Evolutionary conservation across 495 filamentous ascomycete species (phyloP).

Genomic region (Rhypophila decipiens): DNA sequence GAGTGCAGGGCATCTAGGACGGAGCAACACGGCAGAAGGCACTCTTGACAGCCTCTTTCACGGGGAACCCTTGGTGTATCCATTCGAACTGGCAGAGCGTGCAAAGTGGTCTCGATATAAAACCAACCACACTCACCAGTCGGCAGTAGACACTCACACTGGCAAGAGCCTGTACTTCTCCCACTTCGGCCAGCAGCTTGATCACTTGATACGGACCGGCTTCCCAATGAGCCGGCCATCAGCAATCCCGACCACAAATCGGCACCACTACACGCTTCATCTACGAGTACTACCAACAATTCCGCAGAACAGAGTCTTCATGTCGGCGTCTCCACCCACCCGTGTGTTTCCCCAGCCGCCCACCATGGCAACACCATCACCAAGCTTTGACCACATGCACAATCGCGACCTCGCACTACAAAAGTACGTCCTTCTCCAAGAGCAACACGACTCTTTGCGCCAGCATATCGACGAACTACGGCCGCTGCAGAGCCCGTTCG

Average conservation of each 20-base stretch:
- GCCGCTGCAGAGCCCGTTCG: slow-evolving; percentile 18
- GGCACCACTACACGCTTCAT: slow-evolving; percentile 9
- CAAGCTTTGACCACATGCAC: slow-evolving; percentile 15
- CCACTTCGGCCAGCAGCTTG: no score
- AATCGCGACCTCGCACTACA: slow-evolving; percentile 46
- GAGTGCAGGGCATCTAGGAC: no score
- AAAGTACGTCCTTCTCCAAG: slow-evolving; percentile 49
- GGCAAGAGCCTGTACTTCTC: no score
- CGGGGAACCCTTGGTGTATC: no score
- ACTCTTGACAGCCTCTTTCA: no score
- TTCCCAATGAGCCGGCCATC: slow-evolving; percentile 16
- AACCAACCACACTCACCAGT: slow-evolving; percentile 1
- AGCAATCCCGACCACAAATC: slow-evolving; percentile 1
- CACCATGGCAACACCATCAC: slow-evolving; percentile 7
- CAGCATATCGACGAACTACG: slow-evolving; percentile 44
- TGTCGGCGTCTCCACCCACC: slow-evolving; percentile 5
- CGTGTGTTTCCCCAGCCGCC: slow-evolving; percentile 13
- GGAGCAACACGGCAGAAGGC: no score
- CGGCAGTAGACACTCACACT: neutral
- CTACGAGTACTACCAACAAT: slow-evolving; percentile 1
- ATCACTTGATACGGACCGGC: no score
- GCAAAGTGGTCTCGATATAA: no score
- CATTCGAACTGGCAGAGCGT: no score
- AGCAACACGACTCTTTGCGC: slow-evolving; percentile 47
- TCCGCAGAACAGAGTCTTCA: neutral